phyloP scores from a whole-genome alignment of 345 rosid genomes.

The Mallotus nudiflorus region DNA sequence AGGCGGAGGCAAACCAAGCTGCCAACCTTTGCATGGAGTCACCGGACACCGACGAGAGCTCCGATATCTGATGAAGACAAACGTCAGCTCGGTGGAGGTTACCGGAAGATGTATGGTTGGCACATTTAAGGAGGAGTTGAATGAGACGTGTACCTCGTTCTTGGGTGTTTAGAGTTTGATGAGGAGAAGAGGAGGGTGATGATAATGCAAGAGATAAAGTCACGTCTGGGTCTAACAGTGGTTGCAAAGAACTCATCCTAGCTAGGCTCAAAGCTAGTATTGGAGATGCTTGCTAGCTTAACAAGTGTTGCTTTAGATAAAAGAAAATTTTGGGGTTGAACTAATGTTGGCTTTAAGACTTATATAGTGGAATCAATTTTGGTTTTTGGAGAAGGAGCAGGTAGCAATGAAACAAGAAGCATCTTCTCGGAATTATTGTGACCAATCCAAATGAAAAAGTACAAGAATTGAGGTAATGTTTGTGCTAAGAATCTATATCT shows the following conservation, averaged over 20 bases:
- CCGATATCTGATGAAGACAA: constrained; percentile 41
- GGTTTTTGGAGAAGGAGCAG: not conserved
- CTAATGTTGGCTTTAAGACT: not conserved
- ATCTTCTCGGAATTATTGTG: constrained; percentile 22
- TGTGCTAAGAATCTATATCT: no score
- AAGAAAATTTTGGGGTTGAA: not conserved
- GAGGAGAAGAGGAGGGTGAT: constrained; percentile 20
- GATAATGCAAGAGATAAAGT: constrained; percentile 47
- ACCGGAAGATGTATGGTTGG: constrained; percentile 47
- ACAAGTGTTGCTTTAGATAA: not conserved
- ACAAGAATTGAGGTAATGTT: constrained; percentile 8
- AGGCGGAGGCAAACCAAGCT: constrained; percentile 41
- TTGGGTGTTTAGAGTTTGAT: constrained; percentile 25
- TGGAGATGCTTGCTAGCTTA: not conserved
- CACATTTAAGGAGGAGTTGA: constrained; percentile 48
- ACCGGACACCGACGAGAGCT: constrained; percentile 42
- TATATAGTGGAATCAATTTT: constrained; percentile 20
- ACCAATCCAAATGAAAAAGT: constrained; percentile 18
- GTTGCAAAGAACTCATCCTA: constrained; percentile 24
- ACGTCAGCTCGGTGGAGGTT: constrained; percentile 47
- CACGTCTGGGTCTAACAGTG: constrained; percentile 35
- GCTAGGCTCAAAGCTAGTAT: not conserved
- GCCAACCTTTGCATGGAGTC: constrained; percentile 59
- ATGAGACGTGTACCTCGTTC: constrained; percentile 48
- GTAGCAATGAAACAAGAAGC: constrained; percentile 8